Evolutionary conservation across 1,139 yeast genomes (phyloP).

Genomic region (Blastobotrys proliferans): DNA sequence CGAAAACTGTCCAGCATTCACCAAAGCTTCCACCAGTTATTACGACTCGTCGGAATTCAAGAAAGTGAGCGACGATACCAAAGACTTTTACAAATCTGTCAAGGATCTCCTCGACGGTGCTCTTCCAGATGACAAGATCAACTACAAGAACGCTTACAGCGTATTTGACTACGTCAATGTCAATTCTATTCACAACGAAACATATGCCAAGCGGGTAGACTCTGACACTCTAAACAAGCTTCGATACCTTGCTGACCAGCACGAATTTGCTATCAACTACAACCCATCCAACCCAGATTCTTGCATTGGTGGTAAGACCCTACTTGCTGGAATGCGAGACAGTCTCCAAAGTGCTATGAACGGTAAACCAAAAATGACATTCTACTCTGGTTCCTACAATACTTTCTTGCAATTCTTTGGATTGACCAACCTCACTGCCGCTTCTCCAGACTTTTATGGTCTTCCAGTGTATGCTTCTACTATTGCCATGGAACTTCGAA

Average conservation of each 20-base stretch:
- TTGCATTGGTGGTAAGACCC: slow-evolving; percentile 40
- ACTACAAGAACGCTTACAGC: slow-evolving; percentile 37
- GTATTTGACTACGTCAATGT: slow-evolving; percentile 41
- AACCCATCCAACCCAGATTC: slow-evolving; percentile 31
- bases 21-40: slow-evolving; percentile 33
- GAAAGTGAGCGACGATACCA: slow-evolving; percentile 33
- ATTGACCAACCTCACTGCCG: no score
- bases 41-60: slow-evolving; percentile 30
- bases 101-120: slow-evolving; percentile 24
- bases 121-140: slow-evolving; percentile 31
- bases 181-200: slow-evolving; percentile 39
- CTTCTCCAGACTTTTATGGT: slow-evolving; percentile 38
- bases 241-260: slow-evolving; percentile 37
- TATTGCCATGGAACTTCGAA: slow-evolving; percentile 40
- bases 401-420: slow-evolving; percentile 40
- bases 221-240: slow-evolving; percentile 30
- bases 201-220: slow-evolving; percentile 33
- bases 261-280: slow-evolving; percentile 38
- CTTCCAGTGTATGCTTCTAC: slow-evolving; percentile 44
- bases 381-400: slow-evolving; percentile 43
- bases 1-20: slow-evolving; percentile 37
- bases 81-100: slow-evolving; percentile 36
- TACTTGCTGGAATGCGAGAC: slow-evolving; percentile 34
- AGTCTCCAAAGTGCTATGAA: slow-evolving; percentile 38
- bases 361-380: slow-evolving; percentile 37